These are phyloP conservation scores for Magnolia officinalis DNA, from an alignment of 164 flowering plant genomes.

Conservation along the genomic window DNA sequence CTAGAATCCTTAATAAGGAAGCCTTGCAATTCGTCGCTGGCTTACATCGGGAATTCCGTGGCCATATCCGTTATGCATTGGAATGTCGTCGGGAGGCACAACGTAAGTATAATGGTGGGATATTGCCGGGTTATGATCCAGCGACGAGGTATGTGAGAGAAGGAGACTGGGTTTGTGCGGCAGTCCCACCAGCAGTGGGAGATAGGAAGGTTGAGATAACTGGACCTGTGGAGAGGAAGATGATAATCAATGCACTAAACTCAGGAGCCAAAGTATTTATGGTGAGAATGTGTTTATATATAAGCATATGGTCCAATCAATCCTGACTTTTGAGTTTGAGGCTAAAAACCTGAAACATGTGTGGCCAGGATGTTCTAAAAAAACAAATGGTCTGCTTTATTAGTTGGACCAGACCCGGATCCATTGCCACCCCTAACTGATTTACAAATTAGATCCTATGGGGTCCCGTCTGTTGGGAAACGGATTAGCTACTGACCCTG, in stretches of 20 bases:
- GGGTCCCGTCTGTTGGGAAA: too few species aligned
- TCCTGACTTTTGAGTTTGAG: too few species aligned
- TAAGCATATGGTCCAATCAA: too few species aligned
- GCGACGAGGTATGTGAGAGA: slow-evolving; percentile 62
- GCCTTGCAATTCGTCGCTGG: slow-evolving; percentile 72
- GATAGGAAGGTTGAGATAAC: slow-evolving; percentile 93
- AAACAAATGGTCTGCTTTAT: too few species aligned
- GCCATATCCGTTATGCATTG: slow-evolving; percentile 58
- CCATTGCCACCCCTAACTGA: too few species aligned
- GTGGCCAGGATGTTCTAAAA: too few species aligned
- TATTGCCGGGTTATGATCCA: slow-evolving; percentile 74
- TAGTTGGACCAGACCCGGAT: too few species aligned
- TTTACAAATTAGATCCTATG: too few species aligned
- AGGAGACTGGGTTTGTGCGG: slow-evolving; percentile 69
- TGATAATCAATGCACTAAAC: slow-evolving; percentile 92
- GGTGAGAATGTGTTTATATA: slow-evolving; percentile 34
- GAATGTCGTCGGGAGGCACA: slow-evolving; percentile 71
- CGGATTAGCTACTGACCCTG: too few species aligned
- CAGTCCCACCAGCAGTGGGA: slow-evolving; percentile 64
- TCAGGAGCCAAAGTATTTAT: slow-evolving; percentile 91
- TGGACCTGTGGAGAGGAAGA: slow-evolving; percentile 88
- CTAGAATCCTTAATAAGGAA: slow-evolving; percentile 59
- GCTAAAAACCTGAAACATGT: too few species aligned
- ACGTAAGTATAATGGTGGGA: slow-evolving; percentile 57
- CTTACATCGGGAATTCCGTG: slow-evolving; percentile 67